These are phyloP conservation scores for Verbena officinalis DNA, from an alignment of 257 asterid species.

Conservation along the genomic window DNA sequence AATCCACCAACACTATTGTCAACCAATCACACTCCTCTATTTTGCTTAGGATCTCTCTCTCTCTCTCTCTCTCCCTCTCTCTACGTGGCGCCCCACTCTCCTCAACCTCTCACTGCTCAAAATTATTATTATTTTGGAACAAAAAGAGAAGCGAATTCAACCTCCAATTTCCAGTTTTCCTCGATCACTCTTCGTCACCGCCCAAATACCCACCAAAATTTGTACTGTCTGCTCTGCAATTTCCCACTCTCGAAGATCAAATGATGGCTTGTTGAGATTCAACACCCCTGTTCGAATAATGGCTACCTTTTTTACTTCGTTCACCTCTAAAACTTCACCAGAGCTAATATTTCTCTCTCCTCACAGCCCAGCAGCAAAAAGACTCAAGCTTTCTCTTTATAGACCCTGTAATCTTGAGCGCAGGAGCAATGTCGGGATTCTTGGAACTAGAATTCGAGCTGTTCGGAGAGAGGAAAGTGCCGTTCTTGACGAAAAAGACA, in stretches of 20 bases:
- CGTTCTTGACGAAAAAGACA: conserved; percentile 44
- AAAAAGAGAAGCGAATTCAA: neutral
- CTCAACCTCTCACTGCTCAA: conserved; percentile 35
- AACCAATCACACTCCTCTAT: no score
- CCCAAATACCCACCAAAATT: neutral
- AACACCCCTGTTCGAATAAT: conserved; percentile 21
- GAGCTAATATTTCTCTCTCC: conserved; percentile 39
- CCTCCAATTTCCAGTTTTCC: conserved; percentile 31
- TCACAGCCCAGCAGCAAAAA: conserved; percentile 27
- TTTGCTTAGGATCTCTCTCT: no score
- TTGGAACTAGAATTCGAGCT: conserved; percentile 32
- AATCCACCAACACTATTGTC: no score
- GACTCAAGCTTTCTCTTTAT: conserved; percentile 32
- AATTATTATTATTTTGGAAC: neutral
- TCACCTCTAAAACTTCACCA: conserved; percentile 34
- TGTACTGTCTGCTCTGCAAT: conserved; percentile 14
- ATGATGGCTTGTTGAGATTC: conserved; percentile 19
- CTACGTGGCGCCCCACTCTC: conserved; percentile 41
- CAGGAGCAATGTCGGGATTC: conserved; percentile 8
- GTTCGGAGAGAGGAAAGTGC: conserved; percentile 41
- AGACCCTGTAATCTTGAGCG: conserved; percentile 7
- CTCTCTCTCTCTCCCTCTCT: conserved; percentile 29
- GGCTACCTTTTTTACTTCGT: conserved; percentile 39
- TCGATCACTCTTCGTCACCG: conserved; percentile 25
- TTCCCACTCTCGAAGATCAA: neutral